Evolutionary conservation across 306 rosid genomes (phyloP).

Genomic region (Fragaria iinumae): DNA sequence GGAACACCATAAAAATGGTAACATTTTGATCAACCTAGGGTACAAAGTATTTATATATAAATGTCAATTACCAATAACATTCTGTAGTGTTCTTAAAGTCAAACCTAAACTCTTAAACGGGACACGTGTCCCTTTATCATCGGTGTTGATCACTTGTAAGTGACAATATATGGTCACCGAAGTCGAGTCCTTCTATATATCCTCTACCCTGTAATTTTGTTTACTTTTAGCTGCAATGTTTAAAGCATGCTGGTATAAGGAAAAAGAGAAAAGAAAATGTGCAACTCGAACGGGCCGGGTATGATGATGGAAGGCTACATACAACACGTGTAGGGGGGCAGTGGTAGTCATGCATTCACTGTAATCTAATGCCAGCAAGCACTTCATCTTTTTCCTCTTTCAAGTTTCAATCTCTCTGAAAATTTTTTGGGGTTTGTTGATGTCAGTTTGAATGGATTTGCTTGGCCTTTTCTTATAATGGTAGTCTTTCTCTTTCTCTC

Average conservation of each 20-base stretch:
- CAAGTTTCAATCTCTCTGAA: constrained; percentile 24
- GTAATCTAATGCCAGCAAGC: constrained; percentile 29
- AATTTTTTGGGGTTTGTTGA: constrained; percentile 39
- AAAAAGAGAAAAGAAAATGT: background rate
- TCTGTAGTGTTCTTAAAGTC: too few species aligned
- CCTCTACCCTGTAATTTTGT: background rate
- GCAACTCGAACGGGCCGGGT: constrained; percentile 23
- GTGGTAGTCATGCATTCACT: constrained; percentile 28
- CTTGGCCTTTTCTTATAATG: constrained; percentile 49
- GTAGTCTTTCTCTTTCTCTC: constrained; percentile 22
- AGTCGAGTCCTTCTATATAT: too few species aligned
- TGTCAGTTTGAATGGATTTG: constrained; percentile 54
- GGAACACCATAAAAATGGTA: too few species aligned
- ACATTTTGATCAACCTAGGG: too few species aligned
- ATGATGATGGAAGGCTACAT: constrained; percentile 31
- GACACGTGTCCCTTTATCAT: too few species aligned
- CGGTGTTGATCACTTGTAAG: too few species aligned
- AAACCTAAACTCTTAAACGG: too few species aligned
- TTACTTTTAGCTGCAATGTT: background rate
- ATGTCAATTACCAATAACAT: too few species aligned
- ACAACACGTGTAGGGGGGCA: constrained; percentile 36
- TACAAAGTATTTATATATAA: too few species aligned
- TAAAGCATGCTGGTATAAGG: background rate
- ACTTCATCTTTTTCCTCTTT: constrained; percentile 22
- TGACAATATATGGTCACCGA: too few species aligned